A percentile compares a stretch with the other conserved stretches of the same genome.
phyloP scores from a whole-genome alignment of 2,329 filamentous ascomycete genomes.

The Phaeosphaeriaceae sp. region DNA sequence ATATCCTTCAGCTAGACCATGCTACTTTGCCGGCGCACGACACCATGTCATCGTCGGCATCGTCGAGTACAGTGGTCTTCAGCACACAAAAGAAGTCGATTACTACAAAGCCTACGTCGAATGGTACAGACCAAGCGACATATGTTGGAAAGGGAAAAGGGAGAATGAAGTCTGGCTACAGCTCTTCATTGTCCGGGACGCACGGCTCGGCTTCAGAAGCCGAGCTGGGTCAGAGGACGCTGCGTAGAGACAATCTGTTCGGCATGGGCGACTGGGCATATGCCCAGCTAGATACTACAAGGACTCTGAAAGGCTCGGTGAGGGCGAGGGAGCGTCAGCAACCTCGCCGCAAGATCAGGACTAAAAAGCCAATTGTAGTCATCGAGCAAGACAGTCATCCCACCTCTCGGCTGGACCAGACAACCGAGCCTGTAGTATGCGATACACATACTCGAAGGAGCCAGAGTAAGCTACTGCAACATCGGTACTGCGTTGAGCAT shows the following conservation, averaged over 20 bases:
- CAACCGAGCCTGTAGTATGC: not conserved
- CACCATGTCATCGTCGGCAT: conserved; percentile 15
- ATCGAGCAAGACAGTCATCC: conserved; percentile 20
- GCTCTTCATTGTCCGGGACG: conserved; percentile 34
- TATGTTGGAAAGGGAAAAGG: conserved; percentile 17
- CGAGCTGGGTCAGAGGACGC: conserved; percentile 20
- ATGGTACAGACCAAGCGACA: conserved; percentile 27
- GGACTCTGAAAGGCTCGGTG: conserved; percentile 19
- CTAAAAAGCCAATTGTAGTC: conserved; percentile 30
- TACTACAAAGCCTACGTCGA: conserved; percentile 39
- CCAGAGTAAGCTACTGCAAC: conserved; percentile 17
- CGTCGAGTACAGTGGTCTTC: conserved; percentile 20
- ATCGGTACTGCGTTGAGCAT: not conserved
- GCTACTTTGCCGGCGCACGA: conserved; percentile 13
- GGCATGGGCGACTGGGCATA: conserved; percentile 30
- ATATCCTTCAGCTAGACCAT: conserved; percentile 22
- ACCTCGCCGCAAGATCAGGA: conserved; percentile 7
- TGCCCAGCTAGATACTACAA: conserved; percentile 5
- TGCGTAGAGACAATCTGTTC: conserved; percentile 13
- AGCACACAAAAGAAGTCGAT: conserved; percentile 26
- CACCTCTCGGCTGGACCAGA: not conserved
- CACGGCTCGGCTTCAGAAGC: conserved; percentile 34
- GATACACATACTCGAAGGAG: conserved; percentile 9
- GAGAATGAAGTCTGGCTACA: conserved; percentile 23
- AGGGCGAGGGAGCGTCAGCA: conserved; percentile 19